These are phyloP conservation scores for Trichoderma afroharzianum DNA, from an alignment of 2,329 filamentous ascomycete species.

Conservation along the genomic window DNA sequence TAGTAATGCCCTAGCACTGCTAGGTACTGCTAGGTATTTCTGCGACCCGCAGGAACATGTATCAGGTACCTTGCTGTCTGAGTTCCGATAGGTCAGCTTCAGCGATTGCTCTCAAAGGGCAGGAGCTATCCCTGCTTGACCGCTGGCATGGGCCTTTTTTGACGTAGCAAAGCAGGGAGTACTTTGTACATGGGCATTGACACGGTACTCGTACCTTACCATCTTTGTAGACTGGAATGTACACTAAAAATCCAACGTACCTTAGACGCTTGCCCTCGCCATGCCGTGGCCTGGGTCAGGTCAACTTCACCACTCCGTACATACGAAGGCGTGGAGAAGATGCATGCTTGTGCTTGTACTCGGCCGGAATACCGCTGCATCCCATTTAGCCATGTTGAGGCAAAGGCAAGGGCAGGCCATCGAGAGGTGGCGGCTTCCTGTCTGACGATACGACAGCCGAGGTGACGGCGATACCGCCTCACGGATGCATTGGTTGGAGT, in stretches of 20 bases:
- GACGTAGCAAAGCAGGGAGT: background rate
- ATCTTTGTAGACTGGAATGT: background rate
- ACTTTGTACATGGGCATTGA: background rate
- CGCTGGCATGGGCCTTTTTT: conserved; percentile 2
- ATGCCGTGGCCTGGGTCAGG: background rate
- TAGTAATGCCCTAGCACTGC: background rate
- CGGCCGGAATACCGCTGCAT: background rate
- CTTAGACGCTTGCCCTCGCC: background rate
- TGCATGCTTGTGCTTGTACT: background rate
- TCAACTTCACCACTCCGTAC: background rate
- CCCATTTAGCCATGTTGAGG: background rate
- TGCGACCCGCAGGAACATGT: background rate
- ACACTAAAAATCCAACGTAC: background rate
- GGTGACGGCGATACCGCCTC: background rate
- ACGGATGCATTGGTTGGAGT: background rate
- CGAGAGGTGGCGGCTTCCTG: background rate
- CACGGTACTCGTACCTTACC: background rate
- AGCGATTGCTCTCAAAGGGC: background rate
- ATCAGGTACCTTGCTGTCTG: background rate
- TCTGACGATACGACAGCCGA: background rate
- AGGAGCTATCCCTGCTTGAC: conserved; percentile 8
- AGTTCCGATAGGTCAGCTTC: conserved; percentile 8
- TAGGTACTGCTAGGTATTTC: background rate
- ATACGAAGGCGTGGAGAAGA: background rate
- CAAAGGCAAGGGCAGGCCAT: background rate